Evolutionary conservation across 495 filamentous ascomycete genomes (phyloP).

Genomic region (Lepidopterella palustris): DNA sequence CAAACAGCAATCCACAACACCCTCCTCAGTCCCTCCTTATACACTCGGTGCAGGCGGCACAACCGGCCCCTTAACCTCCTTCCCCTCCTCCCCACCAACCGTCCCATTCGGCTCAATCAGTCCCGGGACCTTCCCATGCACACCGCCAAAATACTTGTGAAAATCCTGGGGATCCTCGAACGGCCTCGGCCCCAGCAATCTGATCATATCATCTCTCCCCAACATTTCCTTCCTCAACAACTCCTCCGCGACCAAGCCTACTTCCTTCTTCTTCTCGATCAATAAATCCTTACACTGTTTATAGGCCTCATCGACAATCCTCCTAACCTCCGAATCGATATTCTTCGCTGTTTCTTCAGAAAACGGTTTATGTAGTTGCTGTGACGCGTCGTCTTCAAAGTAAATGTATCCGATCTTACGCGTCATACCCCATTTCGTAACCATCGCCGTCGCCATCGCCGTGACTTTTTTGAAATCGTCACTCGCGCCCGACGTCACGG

Average conservation of each 20-base stretch:
- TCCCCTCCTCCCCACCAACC: constrained; percentile 2
- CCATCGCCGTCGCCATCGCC: constrained; percentile 89
- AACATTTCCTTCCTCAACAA: constrained; percentile 86
- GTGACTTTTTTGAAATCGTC: constrained; percentile 99
- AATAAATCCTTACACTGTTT: constrained; percentile 80
- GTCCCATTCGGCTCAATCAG: constrained; percentile 18
- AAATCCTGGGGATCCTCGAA: constrained; percentile 85
- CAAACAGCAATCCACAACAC: no score
- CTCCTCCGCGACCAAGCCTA: constrained; percentile 89
- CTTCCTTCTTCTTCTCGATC: constrained; percentile 74
- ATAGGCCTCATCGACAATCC: constrained; percentile 87
- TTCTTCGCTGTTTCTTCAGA: constrained; percentile 84
- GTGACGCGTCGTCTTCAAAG: constrained; percentile 67
- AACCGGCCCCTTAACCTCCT: constrained; percentile 21
- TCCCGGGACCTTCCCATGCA: constrained; percentile 22
- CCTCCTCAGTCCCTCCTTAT: no score
- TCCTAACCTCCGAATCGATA: constrained; percentile 84
- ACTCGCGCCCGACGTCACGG: constrained; percentile 85
- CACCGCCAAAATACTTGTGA: constrained; percentile 72
- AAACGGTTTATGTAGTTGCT: constrained; percentile 87
- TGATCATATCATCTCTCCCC: constrained; percentile 80
- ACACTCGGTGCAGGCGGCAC: constrained; percentile 15
- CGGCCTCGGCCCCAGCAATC: constrained; percentile 73
- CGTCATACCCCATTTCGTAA: constrained; percentile 97
- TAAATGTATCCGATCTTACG: constrained; percentile 84